Base-by-base conservation (phyloP, 2,329 filamentous ascomycete genomes). In the Ophiostoma angusticollis region DNA sequence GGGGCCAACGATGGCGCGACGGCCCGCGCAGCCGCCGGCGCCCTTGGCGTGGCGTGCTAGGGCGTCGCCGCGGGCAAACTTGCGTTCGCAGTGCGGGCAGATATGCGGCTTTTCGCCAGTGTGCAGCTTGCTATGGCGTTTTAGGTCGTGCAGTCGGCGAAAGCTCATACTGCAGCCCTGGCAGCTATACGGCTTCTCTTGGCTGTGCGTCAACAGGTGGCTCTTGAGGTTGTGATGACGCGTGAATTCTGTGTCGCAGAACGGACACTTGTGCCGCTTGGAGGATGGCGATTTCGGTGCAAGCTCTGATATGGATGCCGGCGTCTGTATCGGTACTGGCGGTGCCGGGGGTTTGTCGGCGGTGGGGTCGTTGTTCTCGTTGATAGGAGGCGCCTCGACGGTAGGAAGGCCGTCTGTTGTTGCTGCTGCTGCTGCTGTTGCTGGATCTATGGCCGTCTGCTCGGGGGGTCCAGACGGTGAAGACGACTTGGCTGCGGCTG, bases 141-240 rank as follows among this genome's bases (percentile, higher is more conserved):
- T 98, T 48, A 98, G 63, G 54, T 98, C 91, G 56, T 98, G 91
- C 37, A 96, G 68, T 47, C 91, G 78, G 40, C 91, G 76, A 60
- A 98, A 98, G 37, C 89, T 78, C 58, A 91, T 84, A 50, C 89
- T 76, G 57, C 91, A 98, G n/a, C 84, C 85, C 45, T 84, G 79
- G 56, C 91, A 98, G 21, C 91, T 75, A 54, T 91, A 98, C 0
- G 91, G 91, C 61, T 98, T 98, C 59, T 98, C 91, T 66, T 98
- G 89, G 53, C 87, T 95, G 59, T 96, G 91, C 1, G 91, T 96
- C 55, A 98, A 74, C 41, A 98, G 72, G 62, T 98, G 91, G 50
- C 86, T 95, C 63, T 96, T 98, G 21, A 96, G 72, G 53, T 98
- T 96, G 57, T 96, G 91, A 56, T 96, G 91, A 31, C 91, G 77